Percentiles rank a stretch among this genome's conserved stretches.
Conservation (phyloP, 257 asterid species). For the Galeopsis tetrahit region DNA sequence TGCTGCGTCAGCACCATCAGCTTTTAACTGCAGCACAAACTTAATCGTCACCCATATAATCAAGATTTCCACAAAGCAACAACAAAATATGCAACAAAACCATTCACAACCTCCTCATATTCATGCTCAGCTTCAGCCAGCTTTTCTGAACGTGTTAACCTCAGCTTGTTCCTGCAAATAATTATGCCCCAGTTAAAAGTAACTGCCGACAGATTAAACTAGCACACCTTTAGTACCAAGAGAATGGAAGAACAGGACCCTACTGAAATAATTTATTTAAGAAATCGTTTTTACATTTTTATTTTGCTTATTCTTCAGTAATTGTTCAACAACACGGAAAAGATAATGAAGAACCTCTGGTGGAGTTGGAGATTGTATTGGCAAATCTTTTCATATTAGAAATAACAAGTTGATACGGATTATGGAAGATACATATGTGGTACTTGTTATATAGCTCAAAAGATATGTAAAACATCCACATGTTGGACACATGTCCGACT, state of each 20-base stretch:
- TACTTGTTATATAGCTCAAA: background rate
- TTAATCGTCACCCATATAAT: constrained; percentile 16
- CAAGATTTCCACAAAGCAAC: constrained; percentile 18
- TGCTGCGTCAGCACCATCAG: constrained; percentile 76
- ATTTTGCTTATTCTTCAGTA: too few species aligned
- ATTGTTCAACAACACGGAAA: background rate
- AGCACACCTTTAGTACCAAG: constrained; percentile 4
- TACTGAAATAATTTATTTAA: background rate
- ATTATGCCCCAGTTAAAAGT: constrained; percentile 19
- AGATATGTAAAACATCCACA: constrained; percentile 5
- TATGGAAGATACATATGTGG: background rate
- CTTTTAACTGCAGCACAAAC: constrained; percentile 54
- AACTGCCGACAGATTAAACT: background rate
- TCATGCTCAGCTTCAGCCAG: constrained; percentile 83
- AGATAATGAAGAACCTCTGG: constrained; percentile 14
- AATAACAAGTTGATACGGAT: background rate
- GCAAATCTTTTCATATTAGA: background rate
- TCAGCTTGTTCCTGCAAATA: constrained; percentile 79
- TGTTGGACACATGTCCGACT: background rate
- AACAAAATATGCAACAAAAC: constrained; percentile 1
- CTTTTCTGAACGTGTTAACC: constrained; percentile 83
- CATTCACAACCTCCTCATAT: constrained; percentile 72
- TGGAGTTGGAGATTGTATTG: constrained; percentile 9
- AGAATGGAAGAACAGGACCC: constrained; percentile 12
- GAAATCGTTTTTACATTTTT: background rate